Evolutionary conservation across 2,329 filamentous ascomycete genomes (phyloP).

Genomic region (Diaporthe aspalathi): DNA sequence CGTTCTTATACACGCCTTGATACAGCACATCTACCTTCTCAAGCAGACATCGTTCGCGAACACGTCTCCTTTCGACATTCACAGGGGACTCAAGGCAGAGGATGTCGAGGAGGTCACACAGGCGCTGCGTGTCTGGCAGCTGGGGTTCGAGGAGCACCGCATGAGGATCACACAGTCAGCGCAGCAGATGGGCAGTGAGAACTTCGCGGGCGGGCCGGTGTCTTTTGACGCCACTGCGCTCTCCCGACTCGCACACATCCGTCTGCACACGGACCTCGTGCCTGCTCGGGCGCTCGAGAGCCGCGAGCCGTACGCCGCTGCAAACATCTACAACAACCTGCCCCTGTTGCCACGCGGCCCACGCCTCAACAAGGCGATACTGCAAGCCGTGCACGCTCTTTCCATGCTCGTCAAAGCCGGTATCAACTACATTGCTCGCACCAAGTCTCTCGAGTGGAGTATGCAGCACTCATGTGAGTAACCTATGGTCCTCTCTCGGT

Average conservation of each 20-base stretch:
- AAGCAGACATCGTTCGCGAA: slow-evolving; percentile 68
- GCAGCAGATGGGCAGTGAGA: slow-evolving; percentile 60
- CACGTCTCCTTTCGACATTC: slow-evolving; percentile 60
- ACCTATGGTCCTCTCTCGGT: neutral
- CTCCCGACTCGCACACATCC: slow-evolving; percentile 70
- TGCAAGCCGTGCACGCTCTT: slow-evolving; percentile 76
- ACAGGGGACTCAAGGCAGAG: slow-evolving; percentile 63
- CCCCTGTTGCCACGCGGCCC: slow-evolving; percentile 69
- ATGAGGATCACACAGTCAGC: slow-evolving; percentile 61
- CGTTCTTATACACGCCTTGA: slow-evolving; percentile 76
- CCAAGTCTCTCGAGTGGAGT: slow-evolving; percentile 71
- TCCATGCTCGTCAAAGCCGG: slow-evolving; percentile 74
- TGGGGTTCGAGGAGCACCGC: slow-evolving; percentile 67
- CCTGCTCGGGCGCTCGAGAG: slow-evolving; percentile 73
- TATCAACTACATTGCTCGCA: slow-evolving; percentile 71
- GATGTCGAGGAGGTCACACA: slow-evolving; percentile 68
- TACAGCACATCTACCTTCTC: slow-evolving; percentile 78
- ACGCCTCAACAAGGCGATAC: slow-evolving; percentile 71
- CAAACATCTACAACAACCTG: slow-evolving; percentile 68
- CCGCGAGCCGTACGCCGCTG: slow-evolving; percentile 71
- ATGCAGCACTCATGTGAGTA: slow-evolving; percentile 70
- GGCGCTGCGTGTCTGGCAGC: slow-evolving; percentile 68
- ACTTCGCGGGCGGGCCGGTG: slow-evolving; percentile 68
- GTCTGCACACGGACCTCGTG: slow-evolving; percentile 73
- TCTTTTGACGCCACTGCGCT: slow-evolving; percentile 74